These are phyloP conservation scores for Yamadazyma ubonensis DNA, from an alignment of 805 yeast species.

Conservation along the genomic window DNA sequence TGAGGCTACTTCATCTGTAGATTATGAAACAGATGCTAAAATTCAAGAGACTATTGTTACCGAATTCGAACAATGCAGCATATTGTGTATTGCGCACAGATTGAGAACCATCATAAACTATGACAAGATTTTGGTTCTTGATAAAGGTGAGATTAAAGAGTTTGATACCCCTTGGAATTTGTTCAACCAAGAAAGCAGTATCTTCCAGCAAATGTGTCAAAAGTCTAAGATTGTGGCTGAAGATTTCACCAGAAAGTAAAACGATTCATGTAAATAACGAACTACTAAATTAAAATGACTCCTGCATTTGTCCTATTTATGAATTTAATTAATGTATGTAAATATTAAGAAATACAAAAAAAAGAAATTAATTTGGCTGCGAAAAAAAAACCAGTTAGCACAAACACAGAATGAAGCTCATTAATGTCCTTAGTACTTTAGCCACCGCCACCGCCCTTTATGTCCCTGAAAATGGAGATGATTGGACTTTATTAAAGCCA, in stretches of 20 bases:
- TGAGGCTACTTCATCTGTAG: slow-evolving; percentile 81
- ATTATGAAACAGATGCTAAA: slow-evolving; percentile 80
- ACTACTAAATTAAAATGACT: too few species aligned
- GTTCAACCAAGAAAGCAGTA: slow-evolving; percentile 49
- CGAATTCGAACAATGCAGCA: slow-evolving; percentile 71
- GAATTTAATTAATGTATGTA: too few species aligned
- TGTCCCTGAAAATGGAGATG: slow-evolving; percentile 32
- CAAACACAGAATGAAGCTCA: neutral
- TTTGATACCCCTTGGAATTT: slow-evolving; percentile 73
- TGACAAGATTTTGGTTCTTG: slow-evolving; percentile 78
- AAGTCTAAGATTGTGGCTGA: slow-evolving; percentile 41
- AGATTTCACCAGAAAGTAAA: slow-evolving; percentile 34
- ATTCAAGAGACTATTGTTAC: slow-evolving; percentile 71
- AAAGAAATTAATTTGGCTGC: slow-evolving; percentile 11
- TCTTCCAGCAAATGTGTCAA: slow-evolving; percentile 72
- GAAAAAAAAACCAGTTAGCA: neutral
- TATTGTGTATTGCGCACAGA: slow-evolving; percentile 86
- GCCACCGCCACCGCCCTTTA: slow-evolving; percentile 9
- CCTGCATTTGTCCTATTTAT: too few species aligned
- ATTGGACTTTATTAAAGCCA: slow-evolving; percentile 36
- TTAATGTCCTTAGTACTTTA: neutral
- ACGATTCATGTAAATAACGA: neutral
- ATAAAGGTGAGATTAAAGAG: slow-evolving; percentile 73
- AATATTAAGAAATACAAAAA: too few species aligned
- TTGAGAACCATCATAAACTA: slow-evolving; percentile 71